A percentile compares a stretch with the other conserved stretches of the same genome.
Evolutionary conservation across 495 filamentous ascomycete genomes (phyloP).

Genomic region (Xylaria palmicola): DNA sequence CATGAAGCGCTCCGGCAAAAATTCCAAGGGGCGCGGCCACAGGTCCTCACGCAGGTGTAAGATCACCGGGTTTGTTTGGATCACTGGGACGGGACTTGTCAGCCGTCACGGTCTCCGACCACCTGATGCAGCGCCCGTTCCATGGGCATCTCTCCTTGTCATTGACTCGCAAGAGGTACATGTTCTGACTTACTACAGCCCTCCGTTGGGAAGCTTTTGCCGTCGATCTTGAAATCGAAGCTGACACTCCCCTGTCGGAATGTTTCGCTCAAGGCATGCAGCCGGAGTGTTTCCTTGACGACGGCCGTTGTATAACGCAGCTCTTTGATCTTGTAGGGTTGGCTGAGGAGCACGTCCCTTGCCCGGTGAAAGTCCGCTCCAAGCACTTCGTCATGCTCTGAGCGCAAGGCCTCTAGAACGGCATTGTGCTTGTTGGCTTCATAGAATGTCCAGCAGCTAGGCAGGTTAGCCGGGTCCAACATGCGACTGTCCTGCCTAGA

Average conservation of each 20-base stretch:
- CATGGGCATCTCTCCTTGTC: too few relatives aligned
- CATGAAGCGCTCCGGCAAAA: conserved; percentile 42
- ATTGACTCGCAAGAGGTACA: too few relatives aligned
- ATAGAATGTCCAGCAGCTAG: conserved; percentile 29
- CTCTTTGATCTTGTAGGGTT: conserved; percentile 26
- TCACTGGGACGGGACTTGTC: too few relatives aligned
- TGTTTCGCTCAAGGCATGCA: conserved; percentile 34
- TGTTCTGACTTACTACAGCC: neutral
- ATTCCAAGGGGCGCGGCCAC: conserved; percentile 31
- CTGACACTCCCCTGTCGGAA: conserved; percentile 29
- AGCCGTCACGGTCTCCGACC: too few relatives aligned
- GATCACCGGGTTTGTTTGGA: conserved; percentile 26
- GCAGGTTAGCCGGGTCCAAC: too few relatives aligned
- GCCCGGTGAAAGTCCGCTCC: conserved; percentile 15
- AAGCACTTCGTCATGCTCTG: conserved; percentile 41
- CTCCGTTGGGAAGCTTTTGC: neutral
- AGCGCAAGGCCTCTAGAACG: conserved; percentile 30
- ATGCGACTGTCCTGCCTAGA: neutral
- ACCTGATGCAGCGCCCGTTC: too few relatives aligned
- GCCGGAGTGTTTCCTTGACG: conserved; percentile 45
- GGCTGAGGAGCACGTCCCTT: neutral
- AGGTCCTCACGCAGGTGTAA: conserved; percentile 28
- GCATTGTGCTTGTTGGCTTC: conserved; percentile 38
- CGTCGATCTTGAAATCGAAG: neutral
- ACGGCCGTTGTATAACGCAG: conserved; percentile 43